These are phyloP conservation scores for Craterostigma plantagineum DNA, from an alignment of 257 asterid genomes.

Conservation along the genomic window DNA sequence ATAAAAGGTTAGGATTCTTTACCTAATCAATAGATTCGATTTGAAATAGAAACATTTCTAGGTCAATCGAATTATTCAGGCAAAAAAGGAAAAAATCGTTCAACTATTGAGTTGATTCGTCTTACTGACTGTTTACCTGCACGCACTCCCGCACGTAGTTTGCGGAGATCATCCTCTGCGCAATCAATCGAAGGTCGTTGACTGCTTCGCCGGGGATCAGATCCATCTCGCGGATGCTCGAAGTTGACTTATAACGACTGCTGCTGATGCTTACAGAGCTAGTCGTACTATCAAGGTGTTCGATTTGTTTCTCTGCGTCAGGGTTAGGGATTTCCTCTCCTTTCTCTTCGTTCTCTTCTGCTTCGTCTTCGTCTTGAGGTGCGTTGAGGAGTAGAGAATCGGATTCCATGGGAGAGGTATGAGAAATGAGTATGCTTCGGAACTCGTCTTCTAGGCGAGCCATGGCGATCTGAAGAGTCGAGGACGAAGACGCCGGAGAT, in stretches of 20 bases:
- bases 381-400: constrained; percentile 33
- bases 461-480: constrained; percentile 81
- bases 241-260: constrained; percentile 29
- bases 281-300: constrained; percentile 44
- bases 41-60: too few species aligned
- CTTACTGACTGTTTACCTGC: too few species aligned
- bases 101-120: too few species aligned
- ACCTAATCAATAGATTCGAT: too few species aligned
- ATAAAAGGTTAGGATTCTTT: too few species aligned
- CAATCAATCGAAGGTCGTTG: constrained; percentile 61
- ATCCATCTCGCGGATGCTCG: constrained; percentile 59
- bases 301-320: constrained; percentile 22
- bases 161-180: constrained; percentile 62
- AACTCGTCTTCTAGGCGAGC: constrained; percentile 94
- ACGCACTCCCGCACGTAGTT: constrained; percentile 63
- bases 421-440: constrained; percentile 53
- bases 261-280: constrained; percentile 20
- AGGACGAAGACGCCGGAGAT: constrained; percentile 12
- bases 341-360: constrained; percentile 23
- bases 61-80: too few species aligned
- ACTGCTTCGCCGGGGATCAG: constrained; percentile 53
- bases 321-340: too few species aligned
- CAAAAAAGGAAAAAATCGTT: too few species aligned
- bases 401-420: constrained; percentile 45
- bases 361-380: constrained; percentile 18